phyloP scores from a whole-genome alignment of 495 filamentous ascomycete species.

The Daldinia grandis region DNA sequence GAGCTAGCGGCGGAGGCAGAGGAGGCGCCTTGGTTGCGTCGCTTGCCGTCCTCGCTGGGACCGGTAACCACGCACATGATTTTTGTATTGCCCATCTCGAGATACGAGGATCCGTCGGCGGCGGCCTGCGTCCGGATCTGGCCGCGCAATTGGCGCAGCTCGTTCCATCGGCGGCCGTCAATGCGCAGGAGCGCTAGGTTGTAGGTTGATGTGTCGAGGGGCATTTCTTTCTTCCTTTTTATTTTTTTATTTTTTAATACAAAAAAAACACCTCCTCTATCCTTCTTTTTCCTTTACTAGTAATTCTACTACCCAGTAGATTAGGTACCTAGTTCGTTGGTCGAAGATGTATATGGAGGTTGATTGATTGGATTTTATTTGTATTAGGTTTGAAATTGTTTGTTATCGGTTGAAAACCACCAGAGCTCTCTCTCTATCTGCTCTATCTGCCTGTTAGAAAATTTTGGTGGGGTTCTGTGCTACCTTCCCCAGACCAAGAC shows the following conservation, averaged over 20 bases:
- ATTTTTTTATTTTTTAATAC: neutral
- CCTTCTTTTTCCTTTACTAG: neutral
- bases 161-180: slow-evolving; percentile 97
- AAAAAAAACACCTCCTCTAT: neutral
- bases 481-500: slow-evolving; percentile 1
- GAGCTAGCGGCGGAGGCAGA: slow-evolving; percentile 47
- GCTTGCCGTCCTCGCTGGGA: slow-evolving; percentile 67
- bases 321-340: neutral
- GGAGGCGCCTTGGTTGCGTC: slow-evolving; percentile 52
- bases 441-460: slow-evolving; percentile 21
- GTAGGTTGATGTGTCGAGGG: slow-evolving; percentile 90
- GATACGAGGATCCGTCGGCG: slow-evolving; percentile 87
- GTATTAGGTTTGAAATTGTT: neutral
- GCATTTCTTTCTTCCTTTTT: slow-evolving; percentile 62
- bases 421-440: slow-evolving; percentile 4
- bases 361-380: neutral
- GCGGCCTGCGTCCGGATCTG: slow-evolving; percentile 91
- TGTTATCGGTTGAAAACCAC: neutral
- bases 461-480: slow-evolving; percentile 40
- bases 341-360: neutral
- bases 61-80: slow-evolving; percentile 92
- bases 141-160: slow-evolving; percentile 86
- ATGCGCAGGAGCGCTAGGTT: slow-evolving; percentile 85
- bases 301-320: too few species aligned
- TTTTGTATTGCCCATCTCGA: slow-evolving; percentile 96